Conservation (phyloP, 2,329 filamentous ascomycete species). For the Pezicula rhizophila region DNA sequence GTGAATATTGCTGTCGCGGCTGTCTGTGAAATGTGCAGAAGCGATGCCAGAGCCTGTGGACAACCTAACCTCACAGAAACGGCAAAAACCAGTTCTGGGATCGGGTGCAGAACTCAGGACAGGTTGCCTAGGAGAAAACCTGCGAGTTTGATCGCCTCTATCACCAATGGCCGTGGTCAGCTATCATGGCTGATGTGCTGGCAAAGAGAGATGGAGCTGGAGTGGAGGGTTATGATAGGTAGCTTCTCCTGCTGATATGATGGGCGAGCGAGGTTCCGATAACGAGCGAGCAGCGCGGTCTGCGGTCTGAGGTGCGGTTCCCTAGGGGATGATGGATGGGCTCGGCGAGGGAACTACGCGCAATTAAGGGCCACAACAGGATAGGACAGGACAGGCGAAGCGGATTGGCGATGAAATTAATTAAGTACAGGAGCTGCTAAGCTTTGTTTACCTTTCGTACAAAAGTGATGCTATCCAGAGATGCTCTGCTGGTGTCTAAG, state of each 20-base stretch:
- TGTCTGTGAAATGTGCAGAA: background rate
- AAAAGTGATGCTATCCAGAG: conserved; percentile 1
- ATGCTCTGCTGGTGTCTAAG: background rate
- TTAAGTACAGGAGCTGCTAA: background rate
- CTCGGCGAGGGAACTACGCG: too few relatives aligned
- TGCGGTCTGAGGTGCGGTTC: background rate
- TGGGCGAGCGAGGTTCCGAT: too few relatives aligned
- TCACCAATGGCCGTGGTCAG: conserved; percentile 33
- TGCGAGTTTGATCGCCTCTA: conserved; percentile 24
- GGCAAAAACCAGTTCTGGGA: conserved; percentile 4
- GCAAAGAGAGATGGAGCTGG: conserved; percentile 10
- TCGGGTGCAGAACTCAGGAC: background rate
- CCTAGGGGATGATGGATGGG: background rate
- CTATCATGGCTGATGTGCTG: conserved; percentile 42
- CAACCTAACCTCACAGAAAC: conserved; percentile 4
- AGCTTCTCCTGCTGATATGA: background rate
- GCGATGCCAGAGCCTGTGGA: background rate
- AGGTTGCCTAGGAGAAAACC: background rate
- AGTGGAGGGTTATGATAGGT: conserved; percentile 4
- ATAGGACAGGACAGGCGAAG: too few relatives aligned
- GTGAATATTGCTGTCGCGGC: background rate
- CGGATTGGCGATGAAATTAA: background rate
- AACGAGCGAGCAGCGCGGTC: background rate
- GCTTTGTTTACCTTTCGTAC: background rate
- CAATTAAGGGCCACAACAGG: too few relatives aligned